These are phyloP conservation scores for Eucalyptus tenuipes DNA, from an alignment of 345 rosid genomes.

Conservation along the genomic window DNA sequence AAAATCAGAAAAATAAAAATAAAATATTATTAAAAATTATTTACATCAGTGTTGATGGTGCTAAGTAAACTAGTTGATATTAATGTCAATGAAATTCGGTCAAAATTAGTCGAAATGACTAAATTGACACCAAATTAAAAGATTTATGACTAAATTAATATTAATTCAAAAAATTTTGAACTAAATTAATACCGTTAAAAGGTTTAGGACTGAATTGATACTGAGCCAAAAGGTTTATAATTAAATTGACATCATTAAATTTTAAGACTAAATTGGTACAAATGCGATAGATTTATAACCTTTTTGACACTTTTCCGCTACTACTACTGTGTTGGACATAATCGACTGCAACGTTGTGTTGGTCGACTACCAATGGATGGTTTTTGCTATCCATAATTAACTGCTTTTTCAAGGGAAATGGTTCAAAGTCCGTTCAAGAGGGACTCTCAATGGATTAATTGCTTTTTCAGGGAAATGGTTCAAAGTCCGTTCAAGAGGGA, in stretches of 20 bases:
- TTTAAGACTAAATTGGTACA: too few relatives aligned
- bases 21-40: too few relatives aligned
- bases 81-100: too few relatives aligned
- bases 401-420: neutral
- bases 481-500: neutral
- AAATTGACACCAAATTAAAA: too few relatives aligned
- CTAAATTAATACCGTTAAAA: too few relatives aligned
- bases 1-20: too few relatives aligned
- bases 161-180: rapidly evolving
- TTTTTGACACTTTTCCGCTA: too few relatives aligned
- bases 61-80: too few relatives aligned
- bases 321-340: neutral
- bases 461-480: neutral
- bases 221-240: too few relatives aligned
- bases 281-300: too few relatives aligned
- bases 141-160: too few relatives aligned
- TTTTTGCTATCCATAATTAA: neutral
- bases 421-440: neutral
- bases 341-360: neutral
- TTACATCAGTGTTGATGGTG: rapidly evolving
- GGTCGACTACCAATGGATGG: neutral
- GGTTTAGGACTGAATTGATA: rapidly evolving
- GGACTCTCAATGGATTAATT: neutral
- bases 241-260: too few relatives aligned
- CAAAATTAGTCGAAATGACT: rapidly evolving